A percentile compares a stretch with the other conserved stretches of the same genome.
Conservation (phyloP, 2,329 filamentous ascomycete species). For the Fusarium annulatum region DNA sequence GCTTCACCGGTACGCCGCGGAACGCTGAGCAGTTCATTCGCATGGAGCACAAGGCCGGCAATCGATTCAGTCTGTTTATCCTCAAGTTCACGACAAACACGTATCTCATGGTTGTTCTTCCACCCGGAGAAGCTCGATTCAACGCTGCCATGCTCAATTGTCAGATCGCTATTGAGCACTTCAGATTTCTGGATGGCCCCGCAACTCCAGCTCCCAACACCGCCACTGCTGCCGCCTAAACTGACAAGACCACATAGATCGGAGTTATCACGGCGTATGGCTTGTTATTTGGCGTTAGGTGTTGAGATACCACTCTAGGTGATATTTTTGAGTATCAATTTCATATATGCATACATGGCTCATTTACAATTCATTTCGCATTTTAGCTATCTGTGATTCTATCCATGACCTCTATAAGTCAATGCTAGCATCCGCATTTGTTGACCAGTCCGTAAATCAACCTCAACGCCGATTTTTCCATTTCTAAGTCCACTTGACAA, state of each 20-base stretch:
- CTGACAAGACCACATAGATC: background rate
- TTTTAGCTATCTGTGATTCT: conserved; percentile 10
- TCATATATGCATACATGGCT: background rate
- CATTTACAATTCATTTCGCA: background rate
- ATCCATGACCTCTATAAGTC: conserved; percentile 26
- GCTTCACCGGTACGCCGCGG: conserved; percentile 83
- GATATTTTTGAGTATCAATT: conserved; percentile 25
- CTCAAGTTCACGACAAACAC: conserved; percentile 98
- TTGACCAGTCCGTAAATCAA: conserved; percentile 13
- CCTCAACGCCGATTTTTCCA: conserved; percentile 34
- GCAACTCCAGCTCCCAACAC: conserved; percentile 35
- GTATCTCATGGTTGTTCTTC: conserved; percentile 91
- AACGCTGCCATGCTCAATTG: conserved; percentile 93
- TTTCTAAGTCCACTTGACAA: conserved; percentile 67
- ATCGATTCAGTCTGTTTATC: conserved; percentile 91
- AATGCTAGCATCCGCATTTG: conserved; percentile 9
- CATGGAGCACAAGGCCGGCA: conserved; percentile 81
- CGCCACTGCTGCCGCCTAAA: conserved; percentile 15
- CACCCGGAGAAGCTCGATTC: conserved; percentile 90
- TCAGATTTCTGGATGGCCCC: conserved; percentile 72
- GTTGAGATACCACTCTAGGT: conserved; percentile 44
- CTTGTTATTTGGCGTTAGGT: conserved; percentile 40
- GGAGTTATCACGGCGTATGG: conserved; percentile 3
- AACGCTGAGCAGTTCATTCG: conserved; percentile 84
- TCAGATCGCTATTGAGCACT: conserved; percentile 84